Base-by-base conservation (phyloP, 164 flowering plant genomes). In the Warburgia ugandensis region DNA sequence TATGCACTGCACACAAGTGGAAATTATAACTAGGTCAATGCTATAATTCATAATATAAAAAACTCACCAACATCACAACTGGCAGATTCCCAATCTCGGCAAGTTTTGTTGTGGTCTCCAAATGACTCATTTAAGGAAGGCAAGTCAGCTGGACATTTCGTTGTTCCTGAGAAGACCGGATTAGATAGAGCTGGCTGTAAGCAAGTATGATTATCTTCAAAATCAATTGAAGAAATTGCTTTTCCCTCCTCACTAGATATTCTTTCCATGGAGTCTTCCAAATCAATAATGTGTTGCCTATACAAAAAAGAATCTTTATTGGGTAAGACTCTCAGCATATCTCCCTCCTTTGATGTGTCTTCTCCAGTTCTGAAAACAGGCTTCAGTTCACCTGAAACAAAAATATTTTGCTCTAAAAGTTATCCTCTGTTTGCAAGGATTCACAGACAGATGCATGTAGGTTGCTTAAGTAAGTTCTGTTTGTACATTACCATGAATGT, bases 311-410 rank as follows among this genome's bases (percentile, higher is more conserved):
- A n/a, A n/a, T 10, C 43, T 39, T 39, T 14, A 39, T 22, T 16
- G 13, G 20, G 20, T 22, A 39, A 3, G 20, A 39, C 20, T 39
- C 43, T 39, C 20, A 19, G 6, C 13, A 22, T 10, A 22, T 22
- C 43, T 2, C 43, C 43, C 13, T 39, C 20, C 20, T 16, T 8
- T 16, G 7, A 12, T 22, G 6, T 7, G 3, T 39, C 43, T 16
- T 39, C 20, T 39, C 20, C 13, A 22, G 19, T 16, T 16, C 16
- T 1, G 20, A n/a, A 16, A 6, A 22, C 5, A 39, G 20, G 16
- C 2, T 14, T 39, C 43, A 39, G 20, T 21, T 64, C 62, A 45
- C 56, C 70, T 29, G 45, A 42, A 40, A 45, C 58, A 20, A 48
- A 35, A 29, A 27, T 19, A 31, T 21, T 19, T 21, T 51, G 25